These are phyloP conservation scores for Rhizophagus sp. DNA, from an alignment of 192 early-diverging fungal species.

Conservation along the genomic window DNA sequence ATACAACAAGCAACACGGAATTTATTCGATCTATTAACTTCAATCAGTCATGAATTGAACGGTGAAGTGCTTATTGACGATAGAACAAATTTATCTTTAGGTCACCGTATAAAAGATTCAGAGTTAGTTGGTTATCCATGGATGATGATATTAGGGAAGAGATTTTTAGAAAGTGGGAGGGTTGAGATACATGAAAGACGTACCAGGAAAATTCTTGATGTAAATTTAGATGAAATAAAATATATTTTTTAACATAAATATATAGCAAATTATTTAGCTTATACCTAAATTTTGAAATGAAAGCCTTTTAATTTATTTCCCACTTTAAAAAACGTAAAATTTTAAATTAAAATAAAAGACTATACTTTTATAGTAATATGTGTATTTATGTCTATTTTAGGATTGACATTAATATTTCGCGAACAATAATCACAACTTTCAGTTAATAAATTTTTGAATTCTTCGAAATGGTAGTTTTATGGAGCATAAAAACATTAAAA, in stretches of 20 bases:
- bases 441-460: too few relatives aligned
- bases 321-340: too few relatives aligned
- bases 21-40: constrained; percentile 49
- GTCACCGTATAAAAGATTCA: constrained; percentile 82
- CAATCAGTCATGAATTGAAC: constrained; percentile 19
- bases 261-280: too few relatives aligned
- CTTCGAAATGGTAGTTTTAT: too few relatives aligned
- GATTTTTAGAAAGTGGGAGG: constrained; percentile 44
- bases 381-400: too few relatives aligned
- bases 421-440: too few relatives aligned
- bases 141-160: constrained; percentile 74
- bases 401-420: too few relatives aligned
- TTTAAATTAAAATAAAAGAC: too few relatives aligned
- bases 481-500: too few relatives aligned
- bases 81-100: constrained; percentile 61
- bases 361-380: too few relatives aligned
- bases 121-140: constrained; percentile 81
- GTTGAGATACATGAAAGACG: constrained; percentile 54
- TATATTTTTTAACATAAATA: background rate
- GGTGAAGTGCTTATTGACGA: constrained; percentile 73
- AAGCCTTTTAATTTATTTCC: too few relatives aligned
- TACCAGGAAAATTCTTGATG: constrained; percentile 25
- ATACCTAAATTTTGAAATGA: too few relatives aligned
- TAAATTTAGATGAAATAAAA: constrained; percentile 12
- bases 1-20: constrained; percentile 36